Conservation (phyloP, 202 grass and related monocot species). For the Eragrostis tef region DNA sequence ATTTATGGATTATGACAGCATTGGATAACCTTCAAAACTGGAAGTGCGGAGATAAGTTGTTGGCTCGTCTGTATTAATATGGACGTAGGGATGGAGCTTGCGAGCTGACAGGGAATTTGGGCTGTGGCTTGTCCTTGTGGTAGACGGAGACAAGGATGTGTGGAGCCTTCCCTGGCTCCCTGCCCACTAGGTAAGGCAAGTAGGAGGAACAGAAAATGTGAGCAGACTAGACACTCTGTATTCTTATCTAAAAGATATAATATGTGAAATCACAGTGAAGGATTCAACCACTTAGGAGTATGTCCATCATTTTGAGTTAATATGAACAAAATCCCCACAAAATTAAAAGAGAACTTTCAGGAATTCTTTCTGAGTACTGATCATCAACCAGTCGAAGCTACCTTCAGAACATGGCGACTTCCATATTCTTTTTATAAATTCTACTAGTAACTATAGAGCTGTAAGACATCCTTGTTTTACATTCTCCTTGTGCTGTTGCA, state of each 20-base stretch:
- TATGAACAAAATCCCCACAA: background rate
- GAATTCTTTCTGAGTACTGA: background rate
- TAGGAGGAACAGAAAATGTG: background rate
- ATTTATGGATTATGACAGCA: background rate
- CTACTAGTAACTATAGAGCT: no score
- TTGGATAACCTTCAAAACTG: background rate
- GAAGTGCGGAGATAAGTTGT: background rate
- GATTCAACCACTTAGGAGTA: background rate
- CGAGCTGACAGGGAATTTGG: background rate
- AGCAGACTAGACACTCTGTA: background rate
- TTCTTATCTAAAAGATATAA: background rate
- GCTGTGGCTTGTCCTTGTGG: background rate
- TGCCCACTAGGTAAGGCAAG: constrained; percentile 9
- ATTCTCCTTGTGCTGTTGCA: background rate
- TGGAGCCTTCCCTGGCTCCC: constrained; percentile 14
- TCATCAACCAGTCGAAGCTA: background rate
- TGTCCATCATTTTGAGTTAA: background rate
- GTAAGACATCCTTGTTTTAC: background rate
- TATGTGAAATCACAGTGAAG: background rate
- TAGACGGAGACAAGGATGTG: constrained; percentile 35
- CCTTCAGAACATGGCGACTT: no score
- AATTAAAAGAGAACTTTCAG: background rate
- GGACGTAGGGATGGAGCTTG: constrained; percentile 14
- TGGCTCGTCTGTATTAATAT: background rate
- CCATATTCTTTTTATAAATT: no score